Evolutionary conservation across 345 rosid species (phyloP).

Genomic region (Melastoma malabathricum): DNA sequence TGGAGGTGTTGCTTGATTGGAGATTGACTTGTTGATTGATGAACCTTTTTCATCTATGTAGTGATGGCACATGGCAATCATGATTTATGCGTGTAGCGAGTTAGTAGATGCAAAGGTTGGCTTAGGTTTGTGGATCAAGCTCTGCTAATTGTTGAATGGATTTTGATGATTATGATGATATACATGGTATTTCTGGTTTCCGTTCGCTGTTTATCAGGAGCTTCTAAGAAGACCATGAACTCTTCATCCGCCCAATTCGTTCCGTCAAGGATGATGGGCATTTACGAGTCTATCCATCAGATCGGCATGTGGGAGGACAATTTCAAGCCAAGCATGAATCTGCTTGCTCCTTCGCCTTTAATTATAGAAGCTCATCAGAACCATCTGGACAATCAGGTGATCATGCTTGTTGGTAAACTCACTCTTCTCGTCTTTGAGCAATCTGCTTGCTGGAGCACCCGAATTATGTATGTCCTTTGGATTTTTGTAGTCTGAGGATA

Average conservation of each 20-base stretch:
- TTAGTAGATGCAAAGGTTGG: too few relatives aligned
- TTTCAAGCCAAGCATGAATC: conserved; percentile 40
- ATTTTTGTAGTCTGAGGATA: conserved; percentile 64
- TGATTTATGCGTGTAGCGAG: too few relatives aligned
- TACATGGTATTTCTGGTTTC: neutral
- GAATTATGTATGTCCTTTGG: neutral
- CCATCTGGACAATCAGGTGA: conserved; percentile 53
- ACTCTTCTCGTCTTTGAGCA: neutral
- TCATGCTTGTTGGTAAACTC: neutral
- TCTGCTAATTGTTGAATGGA: too few relatives aligned
- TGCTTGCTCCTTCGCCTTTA: conserved; percentile 30
- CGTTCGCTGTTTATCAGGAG: conserved; percentile 6
- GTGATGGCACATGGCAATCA: too few relatives aligned
- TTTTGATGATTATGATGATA: neutral
- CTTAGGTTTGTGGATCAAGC: too few relatives aligned
- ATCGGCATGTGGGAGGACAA: conserved; percentile 77
- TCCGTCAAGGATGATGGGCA: conserved; percentile 48
- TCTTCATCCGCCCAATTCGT: conserved; percentile 67
- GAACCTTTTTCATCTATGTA: too few relatives aligned
- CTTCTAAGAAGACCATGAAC: conserved; percentile 38
- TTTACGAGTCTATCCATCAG: conserved; percentile 62
- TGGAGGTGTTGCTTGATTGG: too few relatives aligned
- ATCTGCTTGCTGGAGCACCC: neutral
- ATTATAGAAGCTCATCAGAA: conserved; percentile 36
- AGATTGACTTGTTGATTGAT: too few relatives aligned